Evolutionary conservation across 352 stramenopile genomes (phyloP), one percentile per base, ranked within the genome.

Genomic region (Phytophthora parvispora): DNA sequence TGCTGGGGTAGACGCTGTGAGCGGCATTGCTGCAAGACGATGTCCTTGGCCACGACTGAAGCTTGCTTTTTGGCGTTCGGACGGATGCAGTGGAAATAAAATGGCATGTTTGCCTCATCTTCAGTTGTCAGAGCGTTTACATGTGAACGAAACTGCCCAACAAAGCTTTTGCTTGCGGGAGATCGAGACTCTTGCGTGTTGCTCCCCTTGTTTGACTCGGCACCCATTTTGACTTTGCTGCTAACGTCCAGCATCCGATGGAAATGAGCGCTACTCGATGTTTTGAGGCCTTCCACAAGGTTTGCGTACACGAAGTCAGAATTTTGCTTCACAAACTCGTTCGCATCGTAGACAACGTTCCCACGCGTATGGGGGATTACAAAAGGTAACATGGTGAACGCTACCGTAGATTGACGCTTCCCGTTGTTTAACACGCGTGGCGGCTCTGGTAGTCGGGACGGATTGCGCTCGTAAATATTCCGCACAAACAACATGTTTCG

Each of bases 271-370:
- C 74, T 76, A 36, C 48, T 54, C 3, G 78, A 83, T n/a, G 51
- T 38, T 15, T 64, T 70, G 3, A 92, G 54, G 6, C 61, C 71
- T 13, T 73, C 63, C 15, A 86, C 20, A 6, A 93, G 25, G 22
- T 60, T 76, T 38, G 64, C 15, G 20, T 79, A 81, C 58, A 82
- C 69, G 18, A 85, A 88, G 18, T 93, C 83, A 4, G 83, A 87
- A 47, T 93, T 91, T 61, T 91, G 91, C 59, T 82, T 81, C 20
- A 93, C 81, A 59, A 93, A 93, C 7, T 89, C 80, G 10, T 38
- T 78, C 13, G 81, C 83, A 48, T 91, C 85, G 52, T 93, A 93
- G 15, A 78, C 60, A 3, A 91, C 74, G 15, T 74, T 29, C 16
- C 74, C 72, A n/a, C 82, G 75, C 6, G 81, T 66, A 29, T 93